Evolutionary conservation across 805 yeast species (phyloP).

Genomic region (Millerozyma acaciae): DNA sequence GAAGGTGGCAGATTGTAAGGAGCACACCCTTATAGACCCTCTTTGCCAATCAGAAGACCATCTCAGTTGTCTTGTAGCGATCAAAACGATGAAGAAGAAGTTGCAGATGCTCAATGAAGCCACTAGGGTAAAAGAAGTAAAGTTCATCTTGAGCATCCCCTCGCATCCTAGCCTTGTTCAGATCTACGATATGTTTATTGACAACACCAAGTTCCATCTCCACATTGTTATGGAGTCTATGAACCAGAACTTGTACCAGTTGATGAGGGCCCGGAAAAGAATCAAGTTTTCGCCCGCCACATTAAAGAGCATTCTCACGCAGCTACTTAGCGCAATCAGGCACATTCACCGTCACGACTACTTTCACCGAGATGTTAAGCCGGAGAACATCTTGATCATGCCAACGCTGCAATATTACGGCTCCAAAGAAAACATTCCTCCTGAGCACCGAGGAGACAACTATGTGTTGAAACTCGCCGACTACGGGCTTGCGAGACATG

Average conservation of each 20-base stretch:
- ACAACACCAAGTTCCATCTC: slow-evolving; percentile 51
- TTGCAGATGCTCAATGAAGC: slow-evolving; percentile 34
- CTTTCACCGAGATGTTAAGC: slow-evolving; percentile 89
- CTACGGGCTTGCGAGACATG: slow-evolving; percentile 71
- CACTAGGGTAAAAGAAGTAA: slow-evolving; percentile 55
- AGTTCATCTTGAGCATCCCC: slow-evolving; percentile 62
- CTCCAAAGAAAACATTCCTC: slow-evolving; percentile 35
- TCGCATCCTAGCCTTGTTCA: slow-evolving; percentile 71
- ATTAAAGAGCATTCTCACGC: slow-evolving; percentile 63
- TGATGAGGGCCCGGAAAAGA: slow-evolving; percentile 60
- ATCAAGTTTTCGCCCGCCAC: slow-evolving; percentile 54
- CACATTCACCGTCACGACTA: slow-evolving; percentile 72
- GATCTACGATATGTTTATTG: slow-evolving; percentile 76
- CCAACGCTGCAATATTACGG: slow-evolving; percentile 55
- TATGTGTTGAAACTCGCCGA: slow-evolving; percentile 75
- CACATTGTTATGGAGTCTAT: slow-evolving; percentile 87
- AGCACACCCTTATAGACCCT: slow-evolving; percentile 53
- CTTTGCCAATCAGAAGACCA: slow-evolving; percentile 16
- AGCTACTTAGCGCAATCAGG: slow-evolving; percentile 68
- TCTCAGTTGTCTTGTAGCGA: slow-evolving; percentile 54
- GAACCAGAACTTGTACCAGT: slow-evolving; percentile 77
- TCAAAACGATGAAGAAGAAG: slow-evolving; percentile 69
- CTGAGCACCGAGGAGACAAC: slow-evolving; percentile 33
- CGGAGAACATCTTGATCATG: slow-evolving; percentile 81
- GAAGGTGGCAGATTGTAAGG: slow-evolving; percentile 12